phyloP scores from a whole-genome alignment of 805 yeast genomes.

The Zygosaccharomyces rouxii region DNA sequence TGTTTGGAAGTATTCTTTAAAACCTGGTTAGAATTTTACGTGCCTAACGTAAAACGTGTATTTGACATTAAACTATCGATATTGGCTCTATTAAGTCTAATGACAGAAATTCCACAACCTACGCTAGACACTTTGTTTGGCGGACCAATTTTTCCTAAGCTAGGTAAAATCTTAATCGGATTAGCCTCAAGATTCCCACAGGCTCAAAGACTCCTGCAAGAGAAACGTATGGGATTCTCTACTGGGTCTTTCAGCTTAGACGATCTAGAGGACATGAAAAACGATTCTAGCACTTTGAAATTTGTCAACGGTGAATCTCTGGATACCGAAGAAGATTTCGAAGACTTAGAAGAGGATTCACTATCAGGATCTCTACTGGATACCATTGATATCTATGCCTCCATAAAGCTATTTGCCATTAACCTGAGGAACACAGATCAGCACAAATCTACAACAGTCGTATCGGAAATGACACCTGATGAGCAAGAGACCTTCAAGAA shows the following conservation, averaged over 20 bases:
- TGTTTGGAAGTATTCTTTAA: constrained; percentile 51
- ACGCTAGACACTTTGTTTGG: constrained; percentile 36
- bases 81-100: constrained; percentile 58
- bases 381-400: constrained; percentile 61
- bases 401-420: constrained; percentile 53
- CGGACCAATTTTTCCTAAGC: constrained; percentile 39
- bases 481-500: constrained; percentile 27
- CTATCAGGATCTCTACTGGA: constrained; percentile 77
- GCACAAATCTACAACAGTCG: constrained; percentile 45
- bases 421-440: constrained; percentile 47
- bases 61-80: constrained; percentile 75
- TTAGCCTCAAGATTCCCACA: constrained; percentile 61
- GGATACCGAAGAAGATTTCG: constrained; percentile 50
- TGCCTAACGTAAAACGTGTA: constrained; percentile 59
- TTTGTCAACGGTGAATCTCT: constrained; percentile 34
- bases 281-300: constrained; percentile 38
- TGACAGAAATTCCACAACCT: constrained; percentile 30
- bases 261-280: constrained; percentile 30
- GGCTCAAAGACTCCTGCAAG: constrained; percentile 64
- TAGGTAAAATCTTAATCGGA: constrained; percentile 49
- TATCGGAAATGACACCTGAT: constrained; percentile 38
- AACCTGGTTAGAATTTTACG: constrained; percentile 33
- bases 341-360: constrained; percentile 79
- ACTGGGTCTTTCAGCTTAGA: constrained; percentile 34
- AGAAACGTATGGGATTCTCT: constrained; percentile 53